Evolutionary conservation across 208 protist species (phyloP).

Genomic region (Acanthamoeba culbertsoni): DNA sequence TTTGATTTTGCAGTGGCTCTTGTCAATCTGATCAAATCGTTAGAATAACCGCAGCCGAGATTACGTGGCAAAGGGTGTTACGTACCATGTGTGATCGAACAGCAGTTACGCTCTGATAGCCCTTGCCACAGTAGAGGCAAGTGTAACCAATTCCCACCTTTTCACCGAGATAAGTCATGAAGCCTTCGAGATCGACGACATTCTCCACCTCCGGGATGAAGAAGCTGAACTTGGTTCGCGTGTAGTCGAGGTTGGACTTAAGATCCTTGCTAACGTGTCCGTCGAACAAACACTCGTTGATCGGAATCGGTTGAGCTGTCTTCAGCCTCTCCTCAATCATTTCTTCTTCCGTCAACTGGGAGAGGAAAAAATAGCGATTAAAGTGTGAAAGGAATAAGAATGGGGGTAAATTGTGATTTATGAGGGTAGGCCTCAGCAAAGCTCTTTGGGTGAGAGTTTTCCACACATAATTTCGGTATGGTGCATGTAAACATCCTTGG

Average conservation of each 20-base stretch:
- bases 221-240: constrained; percentile 79
- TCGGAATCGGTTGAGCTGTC: neutral
- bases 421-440: neutral
- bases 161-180: constrained; percentile 77
- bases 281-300: constrained; percentile 47
- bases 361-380: neutral
- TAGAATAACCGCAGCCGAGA: neutral
- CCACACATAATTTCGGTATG: constrained; percentile 28
- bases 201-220: constrained; percentile 83
- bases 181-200: constrained; percentile 75
- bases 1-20: constrained; percentile 78
- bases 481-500: constrained; percentile 9
- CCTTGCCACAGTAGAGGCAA: constrained; percentile 79
- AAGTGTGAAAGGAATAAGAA: neutral
- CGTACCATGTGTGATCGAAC: constrained; percentile 80
- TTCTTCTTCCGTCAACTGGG: constrained; percentile 11
- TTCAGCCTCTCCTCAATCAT: constrained; percentile 1
- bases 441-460: constrained; percentile 38
- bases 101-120: constrained; percentile 67
- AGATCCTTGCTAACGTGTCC: neutral
- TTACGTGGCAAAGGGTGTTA: neutral
- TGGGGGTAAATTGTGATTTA: neutral
- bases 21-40: constrained; percentile 27
- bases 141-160: constrained; percentile 80
- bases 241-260: constrained; percentile 79